phyloP scores from a whole-genome alignment of 768 basidiomycete genomes.

The Multifurca ochricompacta region DNA sequence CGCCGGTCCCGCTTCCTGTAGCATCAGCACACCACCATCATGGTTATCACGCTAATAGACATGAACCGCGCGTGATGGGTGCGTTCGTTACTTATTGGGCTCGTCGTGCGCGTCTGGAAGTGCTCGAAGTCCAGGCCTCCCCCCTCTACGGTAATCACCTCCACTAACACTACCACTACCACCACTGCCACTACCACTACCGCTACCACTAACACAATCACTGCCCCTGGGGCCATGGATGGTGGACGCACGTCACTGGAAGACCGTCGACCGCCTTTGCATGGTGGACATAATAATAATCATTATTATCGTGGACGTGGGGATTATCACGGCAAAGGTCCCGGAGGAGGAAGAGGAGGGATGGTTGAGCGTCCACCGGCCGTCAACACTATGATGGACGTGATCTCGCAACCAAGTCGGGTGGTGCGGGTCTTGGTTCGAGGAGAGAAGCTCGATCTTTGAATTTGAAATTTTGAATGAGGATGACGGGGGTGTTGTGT shows the following conservation, averaged over 20 bases:
- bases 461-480: too few species aligned
- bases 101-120: conserved; percentile 46
- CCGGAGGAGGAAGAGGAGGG: conserved; percentile 30
- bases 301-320: conserved; percentile 16
- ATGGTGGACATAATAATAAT: conserved; percentile 17
- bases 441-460: conserved; percentile 73
- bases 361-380: conserved; percentile 74
- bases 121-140: conserved; percentile 47
- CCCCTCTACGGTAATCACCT: too few species aligned
- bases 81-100: conserved; percentile 63
- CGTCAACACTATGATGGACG: conserved; percentile 77
- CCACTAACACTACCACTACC: too few species aligned
- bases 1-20: conserved; percentile 61
- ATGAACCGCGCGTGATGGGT: conserved; percentile 60
- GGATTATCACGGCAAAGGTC: neutral
- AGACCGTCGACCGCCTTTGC: conserved; percentile 22
- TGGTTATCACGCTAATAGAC: too few species aligned
- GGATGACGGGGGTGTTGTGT: too few species aligned
- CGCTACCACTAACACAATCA: too few species aligned
- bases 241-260: conserved; percentile 25
- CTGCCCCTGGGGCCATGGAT: neutral
- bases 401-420: conserved; percentile 62
- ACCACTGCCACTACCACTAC: too few species aligned
- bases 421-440: conserved; percentile 75
- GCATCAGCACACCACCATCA: conserved; percentile 36